phyloP scores from a whole-genome alignment of 352 stramenopile species.

The Pythium guiyangense region DNA sequence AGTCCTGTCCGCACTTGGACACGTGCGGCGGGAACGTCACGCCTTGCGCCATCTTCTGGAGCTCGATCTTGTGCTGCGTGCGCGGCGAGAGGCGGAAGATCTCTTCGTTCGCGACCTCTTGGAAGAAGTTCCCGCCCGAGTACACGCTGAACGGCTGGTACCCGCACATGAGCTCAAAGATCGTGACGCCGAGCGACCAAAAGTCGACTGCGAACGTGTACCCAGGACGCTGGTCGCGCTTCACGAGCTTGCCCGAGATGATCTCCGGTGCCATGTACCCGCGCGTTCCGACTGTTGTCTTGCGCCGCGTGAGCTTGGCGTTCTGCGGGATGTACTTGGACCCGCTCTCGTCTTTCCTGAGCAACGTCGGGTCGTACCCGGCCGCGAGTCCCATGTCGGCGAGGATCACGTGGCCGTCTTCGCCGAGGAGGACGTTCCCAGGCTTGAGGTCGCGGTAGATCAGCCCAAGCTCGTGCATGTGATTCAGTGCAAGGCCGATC shows the following conservation, averaged over 20 bases:
- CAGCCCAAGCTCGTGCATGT: slow-evolving; percentile 85
- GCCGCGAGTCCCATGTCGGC: slow-evolving; percentile 86
- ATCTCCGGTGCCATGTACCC: slow-evolving; percentile 92
- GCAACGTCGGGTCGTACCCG: slow-evolving; percentile 44
- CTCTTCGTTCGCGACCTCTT: slow-evolving; percentile 76
- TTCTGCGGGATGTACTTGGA: slow-evolving; percentile 48
- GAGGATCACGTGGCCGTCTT: slow-evolving; percentile 88
- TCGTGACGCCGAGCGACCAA: slow-evolving; percentile 80
- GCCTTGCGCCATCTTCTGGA: slow-evolving; percentile 75
- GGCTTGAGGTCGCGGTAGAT: slow-evolving; percentile 89
- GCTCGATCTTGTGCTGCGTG: slow-evolving; percentile 75
- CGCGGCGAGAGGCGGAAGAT: slow-evolving; percentile 65
- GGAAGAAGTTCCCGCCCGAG: slow-evolving; percentile 67
- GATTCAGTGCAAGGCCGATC: slow-evolving; percentile 80
- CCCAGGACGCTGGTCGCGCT: slow-evolving; percentile 67
- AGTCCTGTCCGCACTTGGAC: slow-evolving; percentile 62
- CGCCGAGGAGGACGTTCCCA: slow-evolving; percentile 84
- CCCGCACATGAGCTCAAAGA: slow-evolving; percentile 87
- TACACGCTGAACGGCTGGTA: slow-evolving; percentile 81
- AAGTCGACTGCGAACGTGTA: slow-evolving; percentile 79
- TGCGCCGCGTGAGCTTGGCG: slow-evolving; percentile 58
- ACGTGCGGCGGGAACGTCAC: slow-evolving; percentile 59
- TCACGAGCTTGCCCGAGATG: slow-evolving; percentile 81
- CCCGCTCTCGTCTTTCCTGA: slow-evolving; percentile 50
- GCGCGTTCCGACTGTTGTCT: slow-evolving; percentile 83